Conservation (phyloP, 805 yeast species). For the Candida morakotiae region DNA sequence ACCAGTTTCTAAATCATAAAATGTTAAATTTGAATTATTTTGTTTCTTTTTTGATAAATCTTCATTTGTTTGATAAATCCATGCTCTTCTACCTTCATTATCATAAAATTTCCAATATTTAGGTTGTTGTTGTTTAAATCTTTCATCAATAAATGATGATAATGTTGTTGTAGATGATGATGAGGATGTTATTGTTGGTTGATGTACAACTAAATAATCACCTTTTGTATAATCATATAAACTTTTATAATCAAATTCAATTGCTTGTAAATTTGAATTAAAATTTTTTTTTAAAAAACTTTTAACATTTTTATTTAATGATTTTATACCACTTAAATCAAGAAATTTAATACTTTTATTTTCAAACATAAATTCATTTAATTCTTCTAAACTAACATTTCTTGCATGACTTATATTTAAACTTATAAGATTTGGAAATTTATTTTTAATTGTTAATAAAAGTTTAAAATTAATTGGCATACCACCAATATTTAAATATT, state of each 20-base stretch:
- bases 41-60: conserved; percentile 4
- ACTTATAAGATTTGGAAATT: conserved; percentile 39
- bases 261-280: conserved; percentile 41
- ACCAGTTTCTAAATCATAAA: conserved; percentile 63
- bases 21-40: conserved; percentile 38
- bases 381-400: conserved; percentile 31
- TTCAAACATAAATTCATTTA: conserved; percentile 29
- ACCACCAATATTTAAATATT: conserved; percentile 60
- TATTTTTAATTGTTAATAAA: conserved; percentile 33
- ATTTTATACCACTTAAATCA: conserved; percentile 63
- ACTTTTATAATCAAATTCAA: conserved; percentile 64
- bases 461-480: conserved; percentile 47
- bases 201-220: conserved; percentile 23
- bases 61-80: conserved; percentile 53
- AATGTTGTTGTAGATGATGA: conserved; percentile 11
- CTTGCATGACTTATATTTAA: conserved; percentile 38
- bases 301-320: conserved; percentile 45
- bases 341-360: conserved; percentile 44
- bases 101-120: conserved; percentile 50
- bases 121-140: conserved; percentile 16
- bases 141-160: conserved; percentile 24
- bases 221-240: conserved; percentile 46
- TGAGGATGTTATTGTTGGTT: conserved; percentile 11
- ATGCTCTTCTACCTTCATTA: conserved; percentile 73
- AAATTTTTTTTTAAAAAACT: conserved; percentile 25